These are phyloP conservation scores for Lagenaria siceraria DNA, from an alignment of 306 rosid species.

Conservation along the genomic window DNA sequence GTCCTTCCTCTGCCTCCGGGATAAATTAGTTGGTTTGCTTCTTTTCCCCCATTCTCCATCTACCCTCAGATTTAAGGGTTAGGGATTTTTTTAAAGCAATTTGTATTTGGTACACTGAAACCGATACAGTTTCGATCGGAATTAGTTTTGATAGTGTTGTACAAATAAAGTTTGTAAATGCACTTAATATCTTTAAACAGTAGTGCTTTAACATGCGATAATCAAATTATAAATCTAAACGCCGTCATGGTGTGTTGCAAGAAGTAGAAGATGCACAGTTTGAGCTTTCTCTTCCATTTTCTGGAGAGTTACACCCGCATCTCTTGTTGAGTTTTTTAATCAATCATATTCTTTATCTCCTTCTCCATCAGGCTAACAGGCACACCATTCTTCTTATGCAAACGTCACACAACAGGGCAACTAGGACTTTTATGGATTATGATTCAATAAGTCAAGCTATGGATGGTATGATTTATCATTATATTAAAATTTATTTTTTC, in stretches of 20 bases:
- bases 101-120: background rate
- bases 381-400: slow-evolving; percentile 96
- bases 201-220: background rate
- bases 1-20: background rate
- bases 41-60: background rate
- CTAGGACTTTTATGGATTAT: slow-evolving; percentile 92
- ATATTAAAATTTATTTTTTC: slow-evolving; percentile 1
- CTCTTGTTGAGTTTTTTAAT: background rate
- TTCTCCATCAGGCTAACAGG: slow-evolving; percentile 55
- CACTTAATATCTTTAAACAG: background rate
- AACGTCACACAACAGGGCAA: slow-evolving; percentile 66
- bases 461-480: slow-evolving; percentile 50
- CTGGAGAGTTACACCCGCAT: background rate
- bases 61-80: background rate
- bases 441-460: slow-evolving; percentile 76
- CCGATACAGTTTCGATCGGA: background rate
- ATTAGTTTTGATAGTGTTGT: background rate
- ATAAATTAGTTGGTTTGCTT: background rate
- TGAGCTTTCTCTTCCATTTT: background rate
- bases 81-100: background rate
- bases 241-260: background rate
- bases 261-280: background rate
- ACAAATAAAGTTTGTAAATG: background rate
- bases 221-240: background rate
- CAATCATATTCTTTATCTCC: background rate